These are phyloP conservation scores for Boletus rubescentipes DNA, from an alignment of 768 basidiomycete genomes.

Conservation along the genomic window DNA sequence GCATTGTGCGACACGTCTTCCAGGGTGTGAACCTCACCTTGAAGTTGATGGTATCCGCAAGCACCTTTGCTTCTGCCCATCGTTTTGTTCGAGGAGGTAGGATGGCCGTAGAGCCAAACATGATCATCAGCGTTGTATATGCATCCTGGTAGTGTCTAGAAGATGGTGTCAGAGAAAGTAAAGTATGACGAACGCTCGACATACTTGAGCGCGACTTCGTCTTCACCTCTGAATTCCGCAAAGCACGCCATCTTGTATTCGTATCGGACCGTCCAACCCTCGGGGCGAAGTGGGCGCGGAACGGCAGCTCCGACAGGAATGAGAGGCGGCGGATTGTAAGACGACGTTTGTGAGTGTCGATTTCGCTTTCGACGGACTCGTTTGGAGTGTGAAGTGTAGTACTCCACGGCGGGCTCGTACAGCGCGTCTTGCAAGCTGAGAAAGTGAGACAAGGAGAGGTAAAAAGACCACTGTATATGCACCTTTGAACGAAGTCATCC, in stretches of 20 bases:
- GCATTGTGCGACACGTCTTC: not conserved
- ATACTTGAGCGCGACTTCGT: conserved; percentile 89
- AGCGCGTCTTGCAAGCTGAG: conserved; percentile 82
- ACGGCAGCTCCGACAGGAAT: conserved; percentile 39
- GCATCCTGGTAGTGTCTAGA: conserved; percentile 92
- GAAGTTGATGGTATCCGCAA: conserved; percentile 90
- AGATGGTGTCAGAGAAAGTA: conserved; percentile 8
- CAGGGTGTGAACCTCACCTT: conserved; percentile 51
- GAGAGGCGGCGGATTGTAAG: conserved; percentile 48
- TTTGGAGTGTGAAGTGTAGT: conserved; percentile 91
- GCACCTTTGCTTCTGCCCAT: conserved; percentile 97
- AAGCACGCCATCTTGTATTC: conserved; percentile 98
- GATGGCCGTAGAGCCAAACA: conserved; percentile 87
- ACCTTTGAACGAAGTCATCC: conserved; percentile 87
- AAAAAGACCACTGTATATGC: not conserved
- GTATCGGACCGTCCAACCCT: conserved; percentile 95
- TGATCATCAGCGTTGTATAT: conserved; percentile 76
- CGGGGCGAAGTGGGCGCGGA: conserved; percentile 65
- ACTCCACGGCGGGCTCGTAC: conserved; percentile 87
- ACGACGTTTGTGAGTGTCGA: conserved; percentile 63
- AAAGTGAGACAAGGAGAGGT: not conserved
- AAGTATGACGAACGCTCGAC: conserved; percentile 26
- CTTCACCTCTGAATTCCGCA: conserved; percentile 91
- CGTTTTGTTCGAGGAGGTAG: conserved; percentile 92
- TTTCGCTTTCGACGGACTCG: conserved; percentile 89